Percentiles rank a stretch among this genome's conserved stretches.
Conservation (phyloP, 2,329 filamentous ascomycete genomes). For the Ascochyta koolunga region DNA sequence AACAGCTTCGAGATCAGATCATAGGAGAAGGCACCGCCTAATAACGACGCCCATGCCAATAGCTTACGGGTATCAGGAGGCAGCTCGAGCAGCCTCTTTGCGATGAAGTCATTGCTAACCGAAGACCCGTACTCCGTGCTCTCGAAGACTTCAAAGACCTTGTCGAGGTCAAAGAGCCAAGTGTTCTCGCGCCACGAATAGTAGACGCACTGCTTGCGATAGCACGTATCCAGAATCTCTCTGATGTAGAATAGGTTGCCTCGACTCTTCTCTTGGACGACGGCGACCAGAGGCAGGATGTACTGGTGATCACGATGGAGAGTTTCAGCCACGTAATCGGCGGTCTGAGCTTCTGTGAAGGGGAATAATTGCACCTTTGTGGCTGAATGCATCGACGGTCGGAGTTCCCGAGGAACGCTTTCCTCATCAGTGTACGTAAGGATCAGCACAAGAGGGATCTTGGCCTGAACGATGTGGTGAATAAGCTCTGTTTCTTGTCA, state of each 20-base stretch:
- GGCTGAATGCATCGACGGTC: constrained; percentile 43
- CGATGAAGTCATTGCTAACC: constrained; percentile 82
- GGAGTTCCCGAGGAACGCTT: constrained; percentile 45
- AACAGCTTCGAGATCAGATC: constrained; percentile 78
- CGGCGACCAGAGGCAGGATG: constrained; percentile 76
- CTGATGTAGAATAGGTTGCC: constrained; percentile 92
- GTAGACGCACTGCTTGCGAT: constrained; percentile 86
- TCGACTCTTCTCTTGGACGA: constrained; percentile 85
- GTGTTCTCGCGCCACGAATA: constrained; percentile 83
- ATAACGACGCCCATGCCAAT: constrained; percentile 81
- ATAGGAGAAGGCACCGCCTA: constrained; percentile 86
- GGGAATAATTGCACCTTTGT: constrained; percentile 76
- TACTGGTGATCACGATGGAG: constrained; percentile 75
- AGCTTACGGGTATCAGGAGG: constrained; percentile 76
- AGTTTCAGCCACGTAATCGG: constrained; percentile 81
- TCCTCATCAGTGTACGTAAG: constrained; percentile 64
- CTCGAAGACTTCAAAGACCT: constrained; percentile 83
- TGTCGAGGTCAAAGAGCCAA: constrained; percentile 84
- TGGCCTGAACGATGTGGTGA: constrained; percentile 76
- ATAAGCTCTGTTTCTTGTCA: constrained; percentile 65
- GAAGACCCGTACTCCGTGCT: constrained; percentile 79
- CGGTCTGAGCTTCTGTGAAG: constrained; percentile 78
- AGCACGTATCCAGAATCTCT: constrained; percentile 86
- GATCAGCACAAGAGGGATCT: constrained; percentile 73
- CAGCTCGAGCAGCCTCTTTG: constrained; percentile 76